phyloP scores from a whole-genome alignment of 345 rosid species.

The Angophora floribunda region DNA sequence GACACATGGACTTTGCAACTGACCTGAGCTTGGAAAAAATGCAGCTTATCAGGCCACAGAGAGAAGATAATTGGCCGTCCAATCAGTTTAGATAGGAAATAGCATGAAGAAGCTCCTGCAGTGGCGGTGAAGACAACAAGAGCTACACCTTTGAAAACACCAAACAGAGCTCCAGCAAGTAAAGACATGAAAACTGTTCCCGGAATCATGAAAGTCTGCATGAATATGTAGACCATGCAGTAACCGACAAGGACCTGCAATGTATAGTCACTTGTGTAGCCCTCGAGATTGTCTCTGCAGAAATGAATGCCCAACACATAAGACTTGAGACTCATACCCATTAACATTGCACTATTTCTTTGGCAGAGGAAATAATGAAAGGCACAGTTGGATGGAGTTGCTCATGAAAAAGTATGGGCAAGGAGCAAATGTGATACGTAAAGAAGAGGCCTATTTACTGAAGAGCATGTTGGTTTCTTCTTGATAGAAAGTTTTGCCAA shows the following conservation, averaged over 20 bases:
- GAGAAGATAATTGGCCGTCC: conserved; percentile 75
- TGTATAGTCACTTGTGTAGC: conserved; percentile 82
- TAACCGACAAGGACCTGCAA: conserved; percentile 78
- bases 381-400: background rate
- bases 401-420: background rate
- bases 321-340: background rate
- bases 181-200: conserved; percentile 92
- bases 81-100: conserved; percentile 70
- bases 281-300: conserved; percentile 80
- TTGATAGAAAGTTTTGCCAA: background rate
- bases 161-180: conserved; percentile 94
- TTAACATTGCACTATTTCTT: background rate
- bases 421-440: background rate
- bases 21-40: conserved; percentile 91
- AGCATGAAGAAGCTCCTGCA: conserved; percentile 97
- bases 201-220: conserved; percentile 97
- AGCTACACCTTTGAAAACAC: conserved; percentile 77
- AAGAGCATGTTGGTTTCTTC: background rate
- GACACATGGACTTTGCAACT: background rate
- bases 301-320: background rate
- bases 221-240: conserved; percentile 67
- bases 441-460: background rate
- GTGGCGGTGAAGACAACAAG: conserved; percentile 80
- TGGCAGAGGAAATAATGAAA: background rate
- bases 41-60: conserved; percentile 88